Evolutionary conservation across 495 filamentous ascomycete genomes (phyloP).

Genomic region (Pseudomonodictys pantanalensis): DNA sequence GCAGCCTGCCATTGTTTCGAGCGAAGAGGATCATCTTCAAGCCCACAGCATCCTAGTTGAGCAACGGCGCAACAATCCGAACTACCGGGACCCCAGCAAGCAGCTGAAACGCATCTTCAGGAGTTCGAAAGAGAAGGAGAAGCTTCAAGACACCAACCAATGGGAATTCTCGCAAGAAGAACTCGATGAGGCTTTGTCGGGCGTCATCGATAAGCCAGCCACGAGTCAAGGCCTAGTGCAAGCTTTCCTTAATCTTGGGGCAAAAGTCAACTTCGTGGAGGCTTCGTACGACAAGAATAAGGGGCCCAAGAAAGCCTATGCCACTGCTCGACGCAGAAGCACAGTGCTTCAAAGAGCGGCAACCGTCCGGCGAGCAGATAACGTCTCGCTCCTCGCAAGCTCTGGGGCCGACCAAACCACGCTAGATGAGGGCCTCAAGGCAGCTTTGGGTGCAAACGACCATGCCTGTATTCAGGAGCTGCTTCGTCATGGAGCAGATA

Average conservation of each 20-base stretch:
- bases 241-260: slow-evolving; percentile 22
- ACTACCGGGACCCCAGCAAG: slow-evolving; percentile 22
- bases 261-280: slow-evolving; percentile 28
- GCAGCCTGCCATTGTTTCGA: slow-evolving; percentile 11
- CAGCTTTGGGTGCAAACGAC: slow-evolving; percentile 22
- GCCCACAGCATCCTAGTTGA: slow-evolving; percentile 20
- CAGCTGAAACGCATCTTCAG: slow-evolving; percentile 27
- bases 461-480: slow-evolving; percentile 22
- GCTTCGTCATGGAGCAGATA: slow-evolving; percentile 28
- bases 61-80: slow-evolving; percentile 14
- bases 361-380: slow-evolving; percentile 9
- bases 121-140: slow-evolving; percentile 27
- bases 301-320: slow-evolving; percentile 12
- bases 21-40: slow-evolving; percentile 16
- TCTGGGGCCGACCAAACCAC: slow-evolving; percentile 23
- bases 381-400: slow-evolving; percentile 22
- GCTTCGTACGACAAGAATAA: slow-evolving; percentile 19
- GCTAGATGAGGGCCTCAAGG: slow-evolving; percentile 24
- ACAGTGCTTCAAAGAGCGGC: slow-evolving; percentile 25
- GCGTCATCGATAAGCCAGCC: slow-evolving; percentile 16
- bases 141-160: slow-evolving; percentile 16
- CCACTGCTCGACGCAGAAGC: slow-evolving; percentile 10
- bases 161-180: slow-evolving; percentile 30
- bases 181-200: slow-evolving; percentile 21
- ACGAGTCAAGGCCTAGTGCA: slow-evolving; percentile 21